Base-by-base conservation (phyloP, 1,284 basidiomycete genomes). In the Exobasidium cylindrosporum region DNA sequence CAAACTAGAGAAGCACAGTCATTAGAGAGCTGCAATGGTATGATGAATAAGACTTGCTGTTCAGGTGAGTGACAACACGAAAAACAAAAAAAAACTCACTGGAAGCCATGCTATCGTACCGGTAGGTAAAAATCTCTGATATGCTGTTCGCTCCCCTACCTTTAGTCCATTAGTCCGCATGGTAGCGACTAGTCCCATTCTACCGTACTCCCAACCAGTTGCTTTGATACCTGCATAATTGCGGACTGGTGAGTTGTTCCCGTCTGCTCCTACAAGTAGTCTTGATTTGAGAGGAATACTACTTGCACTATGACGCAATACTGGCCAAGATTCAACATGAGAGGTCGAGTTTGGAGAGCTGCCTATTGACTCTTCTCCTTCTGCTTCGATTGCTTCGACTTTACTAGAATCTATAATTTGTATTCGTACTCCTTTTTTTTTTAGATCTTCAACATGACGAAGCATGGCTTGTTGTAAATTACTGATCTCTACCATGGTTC, bases 21-120 rank as follows among this genome's bases (percentile, higher is more conserved):
- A 1, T 87, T 83, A 0, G 89, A 79, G 28, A 93, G 69, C 35
- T 40, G 35, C 17, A 7, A 40, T 40, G 35, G 7, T n/a, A n/a
- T n/a, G n/a, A n/a, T n/a, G n/a, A n/a, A n/a, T n/a, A n/a, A n/a
- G n/a, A n/a, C n/a, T n/a, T n/a, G n/a, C n/a, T n/a, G n/a, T n/a
- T n/a, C n/a, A n/a, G n/a, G n/a, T n/a, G n/a, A n/a, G n/a, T 14
- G 21, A 17, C 14, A 30, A 28, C n/a, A 24, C 47, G 6, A 4
- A 32, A 4, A 1, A 64, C 75, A n/a, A n/a, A n/a, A n/a, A n/a
- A n/a, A 47, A 31, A 80, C 77, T 40, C 35, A 40, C 35, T 0
- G 91, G 94, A 13, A 97, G 85, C 82, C 95, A 97, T 0, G 94
- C 95, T 52, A 98, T 88, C 0, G 96, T 95, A 0, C 96, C 95